Evolutionary conservation across 768 basidiomycete species (phyloP).

Genomic region (Termitomyces sp.): DNA sequence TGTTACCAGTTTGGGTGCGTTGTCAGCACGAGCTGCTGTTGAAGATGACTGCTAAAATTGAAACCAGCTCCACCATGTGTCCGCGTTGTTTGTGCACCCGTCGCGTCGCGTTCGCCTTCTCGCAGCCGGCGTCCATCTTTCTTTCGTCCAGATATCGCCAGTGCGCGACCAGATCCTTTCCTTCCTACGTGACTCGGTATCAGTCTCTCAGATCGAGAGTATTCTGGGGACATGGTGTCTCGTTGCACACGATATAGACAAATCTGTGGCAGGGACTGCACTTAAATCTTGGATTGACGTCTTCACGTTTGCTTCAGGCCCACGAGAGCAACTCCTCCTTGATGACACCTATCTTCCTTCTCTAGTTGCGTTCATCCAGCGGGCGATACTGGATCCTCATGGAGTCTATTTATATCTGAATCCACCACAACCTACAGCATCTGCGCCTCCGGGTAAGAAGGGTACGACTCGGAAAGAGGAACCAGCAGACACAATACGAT

Average conservation of each 20-base stretch:
- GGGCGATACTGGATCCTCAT: conserved; percentile 54
- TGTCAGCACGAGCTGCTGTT: background rate
- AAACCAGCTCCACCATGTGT: conserved; percentile 76
- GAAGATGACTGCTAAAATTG: background rate
- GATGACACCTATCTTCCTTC: conserved; percentile 23
- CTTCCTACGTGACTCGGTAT: conserved; percentile 43
- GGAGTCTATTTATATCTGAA: conserved; percentile 57
- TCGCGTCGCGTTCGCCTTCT: conserved; percentile 68
- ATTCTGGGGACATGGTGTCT: conserved; percentile 73
- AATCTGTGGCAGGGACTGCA: conserved; percentile 46
- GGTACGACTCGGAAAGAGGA: conserved; percentile 24
- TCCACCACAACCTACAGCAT: conserved; percentile 44
- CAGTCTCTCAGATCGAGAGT: conserved; percentile 44
- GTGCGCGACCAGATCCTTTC: conserved; percentile 43
- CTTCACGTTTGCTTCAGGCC: conserved; percentile 15
- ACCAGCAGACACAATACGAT: conserved; percentile 27
- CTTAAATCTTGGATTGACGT: conserved; percentile 48
- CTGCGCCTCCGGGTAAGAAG: conserved; percentile 27
- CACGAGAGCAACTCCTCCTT: conserved; percentile 22
- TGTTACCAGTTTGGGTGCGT: conserved; percentile 86
- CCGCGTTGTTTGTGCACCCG: conserved; percentile 74
- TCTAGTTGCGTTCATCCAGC: conserved; percentile 47
- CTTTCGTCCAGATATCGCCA: conserved; percentile 52
- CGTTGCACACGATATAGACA: conserved; percentile 66
- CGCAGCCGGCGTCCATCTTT: conserved; percentile 54